phyloP scores from a whole-genome alignment of 2,329 filamentous ascomycete species.

The Blastomyces gilchristii region DNA sequence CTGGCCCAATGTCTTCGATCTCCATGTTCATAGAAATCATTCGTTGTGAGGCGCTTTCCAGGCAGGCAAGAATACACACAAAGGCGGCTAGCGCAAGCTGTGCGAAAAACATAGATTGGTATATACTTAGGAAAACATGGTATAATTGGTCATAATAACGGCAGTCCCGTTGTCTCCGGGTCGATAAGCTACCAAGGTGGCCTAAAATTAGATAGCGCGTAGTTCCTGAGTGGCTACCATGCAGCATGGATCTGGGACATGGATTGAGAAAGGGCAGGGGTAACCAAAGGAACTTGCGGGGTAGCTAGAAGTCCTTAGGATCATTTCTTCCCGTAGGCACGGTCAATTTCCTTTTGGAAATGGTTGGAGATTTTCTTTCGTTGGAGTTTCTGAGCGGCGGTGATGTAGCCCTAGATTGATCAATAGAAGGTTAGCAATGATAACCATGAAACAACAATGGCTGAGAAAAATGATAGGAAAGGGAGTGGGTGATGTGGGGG shows the following conservation, averaged over 20 bases:
- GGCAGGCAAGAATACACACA: background rate
- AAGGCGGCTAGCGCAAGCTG: background rate
- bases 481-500: background rate
- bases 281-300: background rate
- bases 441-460: background rate
- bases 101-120: background rate
- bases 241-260: background rate
- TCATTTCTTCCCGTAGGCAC: conserved; percentile 45
- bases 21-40: background rate
- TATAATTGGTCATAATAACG: background rate
- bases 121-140: background rate
- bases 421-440: conserved; percentile 23
- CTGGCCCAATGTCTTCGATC: background rate
- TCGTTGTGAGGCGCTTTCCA: background rate
- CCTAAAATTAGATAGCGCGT: background rate
- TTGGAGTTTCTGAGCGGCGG: conserved; percentile 63
- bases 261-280: background rate
- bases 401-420: conserved; percentile 47
- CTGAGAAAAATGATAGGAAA: background rate
- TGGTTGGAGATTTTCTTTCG: conserved; percentile 55
- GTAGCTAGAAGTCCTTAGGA: background rate
- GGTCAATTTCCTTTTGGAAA: conserved; percentile 52
- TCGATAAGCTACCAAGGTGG: background rate
- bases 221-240: background rate
- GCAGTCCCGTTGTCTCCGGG: background rate